A percentile compares a stretch with the other conserved stretches of the same genome.
phyloP scores from a whole-genome alignment of 768 basidiomycete genomes.

The Boletus subparvulus region DNA sequence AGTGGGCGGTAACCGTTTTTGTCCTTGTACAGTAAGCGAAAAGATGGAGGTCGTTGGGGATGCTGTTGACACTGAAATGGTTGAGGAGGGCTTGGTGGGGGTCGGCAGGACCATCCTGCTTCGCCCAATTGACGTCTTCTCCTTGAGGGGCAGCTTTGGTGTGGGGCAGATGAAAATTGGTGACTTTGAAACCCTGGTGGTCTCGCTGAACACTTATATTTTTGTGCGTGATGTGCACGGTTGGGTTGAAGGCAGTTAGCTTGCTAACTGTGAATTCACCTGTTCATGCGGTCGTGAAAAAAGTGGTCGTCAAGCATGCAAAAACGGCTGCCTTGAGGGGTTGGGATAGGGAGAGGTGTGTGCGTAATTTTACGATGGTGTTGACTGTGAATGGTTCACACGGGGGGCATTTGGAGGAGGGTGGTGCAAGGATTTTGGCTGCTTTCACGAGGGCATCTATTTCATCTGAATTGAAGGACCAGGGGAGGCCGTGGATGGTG shows the following conservation, averaged over 20 bases:
- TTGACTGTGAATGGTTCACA: neutral
- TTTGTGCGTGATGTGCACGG: no score
- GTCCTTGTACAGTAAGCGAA: neutral
- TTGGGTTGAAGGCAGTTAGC: no score
- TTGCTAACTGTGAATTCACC: no score
- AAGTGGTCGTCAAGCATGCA: neutral
- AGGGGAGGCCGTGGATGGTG: neutral
- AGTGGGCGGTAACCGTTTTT: neutral
- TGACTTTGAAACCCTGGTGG: no score
- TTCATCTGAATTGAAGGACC: neutral
- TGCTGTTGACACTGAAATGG: neutral
- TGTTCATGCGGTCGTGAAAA: no score
- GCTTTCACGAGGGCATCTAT: neutral
- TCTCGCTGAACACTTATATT: no score
- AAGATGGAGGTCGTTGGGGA: neutral
- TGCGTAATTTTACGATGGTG: neutral
- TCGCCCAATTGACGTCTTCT: neutral
- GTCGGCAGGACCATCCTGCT: neutral
- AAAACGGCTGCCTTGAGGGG: neutral
- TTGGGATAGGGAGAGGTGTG: neutral
- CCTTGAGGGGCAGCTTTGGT: neutral
- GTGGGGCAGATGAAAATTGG: neutral
- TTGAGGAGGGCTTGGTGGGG: neutral
- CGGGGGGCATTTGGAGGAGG: neutral
- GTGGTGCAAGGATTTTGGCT: neutral